These are phyloP conservation scores for Kluyveromyces sp. DNA, from an alignment of 1,139 yeast genomes.

Conservation along the genomic window DNA sequence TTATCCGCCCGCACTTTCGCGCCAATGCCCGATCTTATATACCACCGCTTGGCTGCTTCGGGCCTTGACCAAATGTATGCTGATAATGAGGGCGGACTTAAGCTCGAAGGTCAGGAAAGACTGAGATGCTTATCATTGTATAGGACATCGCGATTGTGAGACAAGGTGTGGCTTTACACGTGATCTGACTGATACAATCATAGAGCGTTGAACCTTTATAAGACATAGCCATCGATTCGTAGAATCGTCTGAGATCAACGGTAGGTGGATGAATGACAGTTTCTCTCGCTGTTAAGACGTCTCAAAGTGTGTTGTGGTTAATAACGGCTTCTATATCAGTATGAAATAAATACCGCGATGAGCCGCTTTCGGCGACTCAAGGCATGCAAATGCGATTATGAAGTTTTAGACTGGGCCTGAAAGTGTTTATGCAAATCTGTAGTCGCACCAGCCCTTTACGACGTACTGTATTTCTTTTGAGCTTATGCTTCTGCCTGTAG, in stretches of 20 bases:
- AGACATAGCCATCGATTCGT: neutral
- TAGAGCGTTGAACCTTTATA: neutral
- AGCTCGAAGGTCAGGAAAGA: neutral
- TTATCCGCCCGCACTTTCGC: neutral
- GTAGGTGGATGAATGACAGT: neutral
- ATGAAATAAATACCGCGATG: neutral
- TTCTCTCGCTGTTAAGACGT: no score
- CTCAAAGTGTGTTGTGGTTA: neutral
- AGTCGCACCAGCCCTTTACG: constrained; percentile 32
- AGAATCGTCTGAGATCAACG: neutral
- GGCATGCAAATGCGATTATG: neutral
- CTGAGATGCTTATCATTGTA: neutral
- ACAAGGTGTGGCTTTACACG: constrained; percentile 1
- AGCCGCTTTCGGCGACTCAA: neutral
- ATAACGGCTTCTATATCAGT: neutral
- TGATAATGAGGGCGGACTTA: neutral
- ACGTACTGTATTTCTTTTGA: constrained; percentile 26
- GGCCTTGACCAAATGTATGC: neutral
- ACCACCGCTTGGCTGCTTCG: neutral
- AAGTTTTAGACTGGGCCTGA: no score
- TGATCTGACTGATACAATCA: neutral
- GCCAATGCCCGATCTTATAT: neutral
- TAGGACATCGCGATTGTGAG: neutral
- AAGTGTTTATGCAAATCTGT: constrained; percentile 23
- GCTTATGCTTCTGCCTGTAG: constrained; percentile 15